Percentiles rank a stretch among this genome's conserved stretches.
Evolutionary conservation across 2,329 filamentous ascomycete species (phyloP).

Genomic region (Cladosporium phlei): DNA sequence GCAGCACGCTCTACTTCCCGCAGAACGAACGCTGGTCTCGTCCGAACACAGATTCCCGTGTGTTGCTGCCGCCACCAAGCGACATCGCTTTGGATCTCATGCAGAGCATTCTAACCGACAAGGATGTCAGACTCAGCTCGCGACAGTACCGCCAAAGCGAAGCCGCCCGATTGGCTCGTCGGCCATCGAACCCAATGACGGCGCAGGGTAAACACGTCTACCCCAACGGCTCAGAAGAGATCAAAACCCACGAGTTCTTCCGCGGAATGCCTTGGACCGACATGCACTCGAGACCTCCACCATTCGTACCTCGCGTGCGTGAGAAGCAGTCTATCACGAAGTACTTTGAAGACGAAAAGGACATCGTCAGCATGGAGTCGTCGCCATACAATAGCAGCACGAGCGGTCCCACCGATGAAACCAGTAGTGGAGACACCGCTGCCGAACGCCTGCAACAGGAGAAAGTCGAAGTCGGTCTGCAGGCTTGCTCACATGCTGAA

Average conservation of each 20-base stretch:
- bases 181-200: constrained; percentile 46
- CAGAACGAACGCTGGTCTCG: constrained; percentile 47
- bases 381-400: constrained; percentile 24
- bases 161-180: constrained; percentile 25
- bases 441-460: constrained; percentile 23
- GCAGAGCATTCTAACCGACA: constrained; percentile 64
- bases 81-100: constrained; percentile 74
- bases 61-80: constrained; percentile 52
- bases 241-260: constrained; percentile 88
- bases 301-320: constrained; percentile 70
- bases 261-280: constrained; percentile 70
- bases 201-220: constrained; percentile 56
- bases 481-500: constrained; percentile 26
- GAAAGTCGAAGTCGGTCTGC: constrained; percentile 28
- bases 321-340: constrained; percentile 56
- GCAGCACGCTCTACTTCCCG: constrained; percentile 66
- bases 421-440: constrained; percentile 11
- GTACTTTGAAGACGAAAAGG: constrained; percentile 82
- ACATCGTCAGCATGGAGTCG: constrained; percentile 47
- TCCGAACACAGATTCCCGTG: constrained; percentile 34
- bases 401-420: constrained; percentile 16
- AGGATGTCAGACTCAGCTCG: constrained; percentile 70
- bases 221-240: constrained; percentile 77
- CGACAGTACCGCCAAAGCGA: constrained; percentile 69
- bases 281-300: constrained; percentile 65